Evolutionary conservation across 495 filamentous ascomycete genomes (phyloP).

Genomic region (Usnea hakonensis): DNA sequence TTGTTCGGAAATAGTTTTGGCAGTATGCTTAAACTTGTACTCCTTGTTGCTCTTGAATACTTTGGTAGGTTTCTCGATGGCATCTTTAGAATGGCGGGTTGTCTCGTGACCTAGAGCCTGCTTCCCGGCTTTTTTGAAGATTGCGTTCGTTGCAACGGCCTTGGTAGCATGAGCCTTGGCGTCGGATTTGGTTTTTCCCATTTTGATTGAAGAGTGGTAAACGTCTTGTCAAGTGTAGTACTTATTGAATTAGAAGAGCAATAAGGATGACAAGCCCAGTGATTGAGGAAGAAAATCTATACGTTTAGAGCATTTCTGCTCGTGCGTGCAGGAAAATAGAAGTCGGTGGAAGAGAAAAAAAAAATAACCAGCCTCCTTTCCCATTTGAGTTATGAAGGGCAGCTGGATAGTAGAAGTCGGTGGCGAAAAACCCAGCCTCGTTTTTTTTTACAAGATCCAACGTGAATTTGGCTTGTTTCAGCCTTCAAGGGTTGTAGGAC

Average conservation of each 20-base stretch:
- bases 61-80: slow-evolving; percentile 5
- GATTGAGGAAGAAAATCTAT: not conserved
- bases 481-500: not conserved
- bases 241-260: not conserved
- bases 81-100: not conserved
- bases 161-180: slow-evolving; percentile 1
- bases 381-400: slow-evolving; percentile 1
- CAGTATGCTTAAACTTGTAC: slow-evolving; percentile 3
- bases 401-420: no score
- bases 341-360: not conserved
- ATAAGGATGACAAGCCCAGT: not conserved
- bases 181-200: slow-evolving; percentile 7
- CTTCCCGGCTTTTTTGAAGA: slow-evolving; percentile 7
- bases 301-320: not conserved
- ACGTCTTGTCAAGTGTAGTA: not conserved
- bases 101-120: not conserved
- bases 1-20: slow-evolving; percentile 11
- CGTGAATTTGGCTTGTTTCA: not conserved
- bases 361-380: not conserved
- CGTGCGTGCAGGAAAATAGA: not conserved
- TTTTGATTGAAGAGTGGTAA: not conserved
- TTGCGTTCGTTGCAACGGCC: slow-evolving; percentile 6
- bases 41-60: slow-evolving; percentile 3
- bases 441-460: no score
- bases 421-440: no score